Evolutionary conservation across 805 yeast species (phyloP), one percentile per base, ranked within the genome.

Genomic region (Lachancea meyersii): DNA sequence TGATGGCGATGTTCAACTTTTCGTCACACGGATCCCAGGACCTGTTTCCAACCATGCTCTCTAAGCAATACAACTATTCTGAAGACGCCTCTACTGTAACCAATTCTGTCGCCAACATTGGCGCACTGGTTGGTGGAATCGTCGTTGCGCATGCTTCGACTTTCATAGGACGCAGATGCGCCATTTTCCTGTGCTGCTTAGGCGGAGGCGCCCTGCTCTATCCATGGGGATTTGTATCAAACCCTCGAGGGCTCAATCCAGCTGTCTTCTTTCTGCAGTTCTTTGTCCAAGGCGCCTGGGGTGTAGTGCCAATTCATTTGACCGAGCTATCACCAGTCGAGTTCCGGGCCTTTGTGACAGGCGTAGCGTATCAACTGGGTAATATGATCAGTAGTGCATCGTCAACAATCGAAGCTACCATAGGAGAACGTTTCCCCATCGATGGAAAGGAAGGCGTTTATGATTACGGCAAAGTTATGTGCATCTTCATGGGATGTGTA

Each of bases 1-100:
- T 79, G 48, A 77, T 79, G 82, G 67, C 82, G 28, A 82, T 80
- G 31, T 76, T 79, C 67, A 82, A 81, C 61, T 82, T 80, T 65
- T 73, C 75, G 64, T 74, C 85, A 9, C 91, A 82, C 51, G 87
- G 86, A 0, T 76, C 86, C 6, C 88, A 82, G 62, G 91, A 82
- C 60, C 65, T 82, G 54, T 81, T 73, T 60, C 86, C 87, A 31
- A 79, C 86, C 1, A 66, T 79, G 65, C 65, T 82, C 33, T 65
- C 68, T 18, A 69, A 66, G 20, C 86, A 82, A 57, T 68, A 76
- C 24, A 65, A 58, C 10, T 72, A 71, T 49, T 56, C 71, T 20
- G 48, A 55, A 1, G 64, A 82, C 56, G 64, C 69, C 18, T 61
- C 72, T 21, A 80, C 87, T 0, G 80, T 79, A 11, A 77, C 81